Evolutionary conservation across 768 basidiomycete genomes (phyloP).

Genomic region (Russula ochroleuca): DNA sequence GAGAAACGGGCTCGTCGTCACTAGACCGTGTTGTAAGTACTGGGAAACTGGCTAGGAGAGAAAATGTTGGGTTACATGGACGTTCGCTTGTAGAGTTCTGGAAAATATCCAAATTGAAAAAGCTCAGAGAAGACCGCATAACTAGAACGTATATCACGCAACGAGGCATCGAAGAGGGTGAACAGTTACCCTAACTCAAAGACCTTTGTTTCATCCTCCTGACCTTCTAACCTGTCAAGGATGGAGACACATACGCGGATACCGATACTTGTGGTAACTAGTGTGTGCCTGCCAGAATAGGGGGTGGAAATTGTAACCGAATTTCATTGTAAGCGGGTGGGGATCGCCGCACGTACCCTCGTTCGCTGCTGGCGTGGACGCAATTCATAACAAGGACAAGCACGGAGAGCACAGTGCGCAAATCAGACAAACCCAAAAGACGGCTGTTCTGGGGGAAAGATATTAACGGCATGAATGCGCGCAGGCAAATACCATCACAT

Average conservation of each 20-base stretch:
- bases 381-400: slow-evolving; percentile 26
- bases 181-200: slow-evolving; percentile 67
- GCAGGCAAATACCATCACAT: slow-evolving; percentile 43
- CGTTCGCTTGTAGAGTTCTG: slow-evolving; percentile 23
- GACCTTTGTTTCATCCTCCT: slow-evolving; percentile 57
- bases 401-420: slow-evolving; percentile 16
- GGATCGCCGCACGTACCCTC: slow-evolving; percentile 19
- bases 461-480: slow-evolving; percentile 10
- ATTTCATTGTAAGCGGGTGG: slow-evolving; percentile 4
- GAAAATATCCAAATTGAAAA: slow-evolving; percentile 25
- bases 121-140: slow-evolving; percentile 23
- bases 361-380: slow-evolving; percentile 11
- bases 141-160: slow-evolving; percentile 19
- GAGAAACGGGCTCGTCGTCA: slow-evolving; percentile 66
- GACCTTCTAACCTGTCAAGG: slow-evolving; percentile 65
- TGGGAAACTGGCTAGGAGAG: background rate
- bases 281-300: slow-evolving; percentile 41
- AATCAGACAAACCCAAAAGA: slow-evolving; percentile 31
- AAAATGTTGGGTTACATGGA: slow-evolving; percentile 20
- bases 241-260: slow-evolving; percentile 62
- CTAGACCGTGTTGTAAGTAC: slow-evolving; percentile 37
- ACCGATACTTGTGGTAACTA: slow-evolving; percentile 53
- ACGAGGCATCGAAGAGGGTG: slow-evolving; percentile 13
- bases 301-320: background rate
- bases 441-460: slow-evolving; percentile 40